Percentiles rank a stretch among this genome's conserved stretches.
phyloP scores from a whole-genome alignment of 495 filamentous ascomycete species.

The Trichoderma asperelloides region DNA sequence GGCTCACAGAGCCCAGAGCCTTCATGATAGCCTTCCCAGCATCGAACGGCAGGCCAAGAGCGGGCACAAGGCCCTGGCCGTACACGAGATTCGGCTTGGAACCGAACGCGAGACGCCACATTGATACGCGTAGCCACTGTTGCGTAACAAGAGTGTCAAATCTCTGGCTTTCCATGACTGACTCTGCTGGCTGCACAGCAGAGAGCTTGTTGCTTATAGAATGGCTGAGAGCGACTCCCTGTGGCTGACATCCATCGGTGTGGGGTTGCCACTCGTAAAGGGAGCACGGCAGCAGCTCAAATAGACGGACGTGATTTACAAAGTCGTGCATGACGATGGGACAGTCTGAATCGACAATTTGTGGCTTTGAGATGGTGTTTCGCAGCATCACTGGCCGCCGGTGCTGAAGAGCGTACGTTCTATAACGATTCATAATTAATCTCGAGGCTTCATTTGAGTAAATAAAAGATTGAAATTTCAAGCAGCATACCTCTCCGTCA shows the following conservation, averaged over 20 bases:
- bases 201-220: not conserved
- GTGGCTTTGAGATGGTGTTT: constrained; percentile 14
- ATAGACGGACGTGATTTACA: constrained; percentile 3
- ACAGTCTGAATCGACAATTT: not conserved
- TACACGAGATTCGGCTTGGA: not conserved
- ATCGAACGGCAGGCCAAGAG: not conserved
- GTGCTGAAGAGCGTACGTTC: constrained; percentile 15
- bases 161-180: not conserved
- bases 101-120: constrained; percentile 1
- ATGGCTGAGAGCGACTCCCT: not conserved
- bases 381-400: constrained; percentile 14
- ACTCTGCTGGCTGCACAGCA: constrained; percentile 1
- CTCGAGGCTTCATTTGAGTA: not conserved
- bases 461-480: not conserved
- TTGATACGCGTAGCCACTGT: constrained; percentile 2
- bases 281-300: constrained; percentile 1
- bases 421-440: not conserved
- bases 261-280: constrained; percentile 3
- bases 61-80: not conserved
- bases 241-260: not conserved
- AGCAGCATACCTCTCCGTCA: constrained; percentile 15
- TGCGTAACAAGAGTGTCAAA: constrained; percentile 3
- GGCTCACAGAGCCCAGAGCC: not conserved
- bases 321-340: constrained; percentile 6
- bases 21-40: constrained; percentile 5